Evolutionary conservation across 148 eudicot genomes (phyloP).

Genomic region (Suaeda aralocaspica): DNA sequence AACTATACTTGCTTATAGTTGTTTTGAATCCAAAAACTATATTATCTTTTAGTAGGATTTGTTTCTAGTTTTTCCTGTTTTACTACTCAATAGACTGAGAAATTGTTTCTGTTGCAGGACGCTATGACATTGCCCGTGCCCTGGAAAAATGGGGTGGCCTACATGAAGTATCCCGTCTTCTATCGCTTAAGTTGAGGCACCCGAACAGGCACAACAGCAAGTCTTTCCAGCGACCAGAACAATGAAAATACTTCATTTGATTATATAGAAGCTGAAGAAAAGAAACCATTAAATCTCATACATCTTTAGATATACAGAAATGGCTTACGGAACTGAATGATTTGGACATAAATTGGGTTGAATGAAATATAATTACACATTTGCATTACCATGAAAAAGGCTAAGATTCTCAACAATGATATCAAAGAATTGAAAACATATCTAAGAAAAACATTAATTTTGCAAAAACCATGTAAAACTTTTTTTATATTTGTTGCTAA

Average conservation of each 20-base stretch:
- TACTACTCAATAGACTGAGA: not conserved
- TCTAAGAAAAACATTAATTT: not conserved
- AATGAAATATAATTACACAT: conserved; percentile 26
- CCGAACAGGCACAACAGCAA: conserved; percentile 70
- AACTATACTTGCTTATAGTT: not conserved
- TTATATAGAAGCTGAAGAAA: conserved; percentile 33
- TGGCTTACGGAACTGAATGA: conserved; percentile 77
- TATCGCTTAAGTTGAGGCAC: conserved; percentile 73
- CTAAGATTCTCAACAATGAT: not conserved
- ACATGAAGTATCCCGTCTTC: conserved; percentile 94
- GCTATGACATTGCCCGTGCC: conserved; percentile 93
- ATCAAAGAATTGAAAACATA: not conserved
- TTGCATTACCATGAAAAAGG: conserved; percentile 3
- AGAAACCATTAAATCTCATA: conserved; percentile 32
- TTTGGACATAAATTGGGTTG: conserved; percentile 71
- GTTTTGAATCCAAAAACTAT: not conserved
- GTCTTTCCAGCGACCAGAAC: conserved; percentile 42
- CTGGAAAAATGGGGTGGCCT: conserved; percentile 98
- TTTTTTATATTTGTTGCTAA: too few relatives aligned
- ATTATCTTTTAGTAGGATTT: too few relatives aligned
- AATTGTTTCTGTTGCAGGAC: conserved; percentile 47
- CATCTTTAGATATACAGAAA: conserved; percentile 57
- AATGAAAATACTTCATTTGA: conserved; percentile 26
- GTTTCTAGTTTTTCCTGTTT: too few relatives aligned
- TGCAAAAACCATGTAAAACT: too few relatives aligned